Base-by-base conservation (phyloP, 1,284 basidiomycete genomes). In the Trichosporon coremiiforme region DNA sequence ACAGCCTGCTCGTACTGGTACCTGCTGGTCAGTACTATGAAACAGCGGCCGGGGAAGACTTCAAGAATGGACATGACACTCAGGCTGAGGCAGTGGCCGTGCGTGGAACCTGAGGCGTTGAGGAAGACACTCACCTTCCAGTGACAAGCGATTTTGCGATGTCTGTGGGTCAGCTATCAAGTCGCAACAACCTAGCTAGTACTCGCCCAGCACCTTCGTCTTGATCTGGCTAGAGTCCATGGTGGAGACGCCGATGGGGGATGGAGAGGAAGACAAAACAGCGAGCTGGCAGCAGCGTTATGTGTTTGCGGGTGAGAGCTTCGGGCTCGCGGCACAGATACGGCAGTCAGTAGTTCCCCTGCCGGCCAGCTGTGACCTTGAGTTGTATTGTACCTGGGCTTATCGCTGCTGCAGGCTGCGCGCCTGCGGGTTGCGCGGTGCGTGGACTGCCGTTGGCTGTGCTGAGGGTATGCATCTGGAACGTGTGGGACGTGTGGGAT, bases 1-100 rank as follows among this genome's bases (percentile, higher is more conserved):
- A 82, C 71, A 10, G 76, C 78, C 13, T 71, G 70, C 65, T 75
- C 69, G 57, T 71, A 73, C 38, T 79, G 73, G 69, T 75, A 67
- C 1, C 79, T 80, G 72, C 13, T 1, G 31, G 57, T 62, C 12
- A 62, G 57, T n/a, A 2, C 10, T n/a, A 4, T 7, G n/a, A n/a
- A n/a, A n/a, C n/a, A n/a, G n/a, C n/a, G n/a, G 53, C 41, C 17
- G 41, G 2, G 50, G 50, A 53, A 22, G 20, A 7, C 50, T 22
- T 13, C 17, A 25, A n/a, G n/a, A 1, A 6, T 53, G 50, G 45
- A 20, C 45, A 15, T 45, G 41, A 45, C 17, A 45, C 1, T 45
- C 41, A 7, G 41, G 41, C 8, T 45, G 41, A 45, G 41, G 17
- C 50, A 20, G 2, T 25, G 50, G 50, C 50, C 50, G 50, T 53